A percentile compares a stretch with the other conserved stretches of the same genome.
phyloP scores from a whole-genome alignment of 495 filamentous ascomycete species.

The Neurospora terricola region DNA sequence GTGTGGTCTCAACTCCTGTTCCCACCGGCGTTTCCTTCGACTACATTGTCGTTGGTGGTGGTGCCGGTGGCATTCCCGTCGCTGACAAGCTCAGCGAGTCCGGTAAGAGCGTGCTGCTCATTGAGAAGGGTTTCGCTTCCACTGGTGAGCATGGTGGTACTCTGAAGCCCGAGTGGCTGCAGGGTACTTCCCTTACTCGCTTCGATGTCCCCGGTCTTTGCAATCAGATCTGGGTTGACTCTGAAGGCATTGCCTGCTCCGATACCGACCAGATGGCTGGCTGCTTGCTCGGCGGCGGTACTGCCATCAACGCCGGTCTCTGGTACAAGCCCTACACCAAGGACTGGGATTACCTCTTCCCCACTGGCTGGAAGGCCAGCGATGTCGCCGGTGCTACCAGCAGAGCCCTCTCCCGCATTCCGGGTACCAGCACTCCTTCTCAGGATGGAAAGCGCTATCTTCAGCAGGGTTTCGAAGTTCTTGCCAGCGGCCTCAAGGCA shows the following conservation, averaged over 20 bases:
- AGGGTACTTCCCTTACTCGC: constrained; percentile 56
- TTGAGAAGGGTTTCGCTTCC: constrained; percentile 55
- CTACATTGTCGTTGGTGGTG: constrained; percentile 58
- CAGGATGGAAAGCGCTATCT: constrained; percentile 59
- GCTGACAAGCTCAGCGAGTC: constrained; percentile 54
- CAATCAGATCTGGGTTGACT: constrained; percentile 58
- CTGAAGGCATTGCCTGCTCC: constrained; percentile 52
- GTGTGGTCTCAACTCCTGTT: constrained; percentile 27
- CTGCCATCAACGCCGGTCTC: constrained; percentile 60
- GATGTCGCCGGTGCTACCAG: constrained; percentile 49
- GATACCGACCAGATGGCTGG: constrained; percentile 67
- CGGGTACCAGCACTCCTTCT: constrained; percentile 58
- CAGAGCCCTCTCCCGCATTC: constrained; percentile 58
- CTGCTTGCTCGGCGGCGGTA: constrained; percentile 68
- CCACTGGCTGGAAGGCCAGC: constrained; percentile 56
- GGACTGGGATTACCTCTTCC: constrained; percentile 70
- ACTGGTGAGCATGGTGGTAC: constrained; percentile 49
- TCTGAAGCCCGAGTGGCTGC: constrained; percentile 51
- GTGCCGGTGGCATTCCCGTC: constrained; percentile 55
- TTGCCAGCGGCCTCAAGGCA: constrained; percentile 42
- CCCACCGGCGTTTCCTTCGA: constrained; percentile 45
- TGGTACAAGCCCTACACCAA: constrained; percentile 38
- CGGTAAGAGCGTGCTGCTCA: constrained; percentile 54
- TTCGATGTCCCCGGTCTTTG: constrained; percentile 76
- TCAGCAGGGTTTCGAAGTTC: constrained; percentile 53